Percentiles rank a stretch among this genome's conserved stretches.
phyloP scores from a whole-genome alignment of 495 filamentous ascomycete genomes.

The Podospora appendiculata region DNA sequence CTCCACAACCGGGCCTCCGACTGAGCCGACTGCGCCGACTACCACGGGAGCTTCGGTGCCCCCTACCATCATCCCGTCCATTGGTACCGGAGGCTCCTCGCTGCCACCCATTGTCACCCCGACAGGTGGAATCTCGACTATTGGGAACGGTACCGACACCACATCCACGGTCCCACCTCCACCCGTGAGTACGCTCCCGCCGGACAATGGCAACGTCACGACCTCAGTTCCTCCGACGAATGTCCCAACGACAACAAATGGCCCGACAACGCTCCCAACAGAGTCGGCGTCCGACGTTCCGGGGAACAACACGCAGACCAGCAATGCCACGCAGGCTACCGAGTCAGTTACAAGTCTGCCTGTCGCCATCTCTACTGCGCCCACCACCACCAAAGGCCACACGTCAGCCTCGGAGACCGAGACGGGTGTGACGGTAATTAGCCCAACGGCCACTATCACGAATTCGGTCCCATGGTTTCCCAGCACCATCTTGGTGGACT shows the following conservation, averaged over 20 bases:
- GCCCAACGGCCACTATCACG: conserved; percentile 28
- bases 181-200: too few relatives aligned
- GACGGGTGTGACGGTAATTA: conserved; percentile 20
- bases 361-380: not conserved
- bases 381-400: not conserved
- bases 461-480: conserved; percentile 35
- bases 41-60: not conserved
- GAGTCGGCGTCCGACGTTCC: too few relatives aligned
- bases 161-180: too few relatives aligned
- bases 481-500: conserved; percentile 34
- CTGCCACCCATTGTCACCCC: too few relatives aligned
- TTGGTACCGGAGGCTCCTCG: not conserved
- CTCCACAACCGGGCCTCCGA: not conserved
- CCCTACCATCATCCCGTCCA: not conserved
- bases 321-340: not conserved
- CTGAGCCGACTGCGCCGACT: not conserved
- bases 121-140: too few relatives aligned
- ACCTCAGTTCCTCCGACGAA: too few relatives aligned
- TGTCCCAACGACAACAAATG: too few relatives aligned
- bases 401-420: too few relatives aligned
- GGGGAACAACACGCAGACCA: not conserved
- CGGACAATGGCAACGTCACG: too few relatives aligned
- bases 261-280: too few relatives aligned
- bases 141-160: too few relatives aligned
- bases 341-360: not conserved